Evolutionary conservation across 148 eudicot genomes (phyloP), one percentile per base, ranked within the genome.

Genomic region (Oxyria digyna): DNA sequence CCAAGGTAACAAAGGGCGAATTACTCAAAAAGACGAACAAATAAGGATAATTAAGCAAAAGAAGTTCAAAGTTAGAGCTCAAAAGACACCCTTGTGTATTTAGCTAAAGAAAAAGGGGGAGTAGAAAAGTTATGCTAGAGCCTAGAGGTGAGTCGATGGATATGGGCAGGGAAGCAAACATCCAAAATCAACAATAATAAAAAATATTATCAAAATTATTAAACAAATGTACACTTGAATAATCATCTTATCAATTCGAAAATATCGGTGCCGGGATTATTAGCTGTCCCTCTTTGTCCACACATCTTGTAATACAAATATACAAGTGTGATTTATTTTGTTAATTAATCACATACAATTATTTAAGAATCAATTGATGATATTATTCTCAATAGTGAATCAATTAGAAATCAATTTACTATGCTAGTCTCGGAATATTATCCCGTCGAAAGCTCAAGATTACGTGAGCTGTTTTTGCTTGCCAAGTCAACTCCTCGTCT

Each of bases 341-440:
- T 50, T 21, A 23, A 54, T 54, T 54, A 54, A 23, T 31, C 62
- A 26, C 29, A 24, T 24, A 24, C 29, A 54, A 24, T 54, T 21
- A 54, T 23, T 17, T 8, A 23, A 24, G 10, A 4, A 54, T 23
- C 31, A 23, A 54, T 23, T 54, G 5, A 54, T 54, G 62, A 54
- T 54, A 54, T 54, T 54, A 54, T 54, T 54, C 62, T 54, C 32
- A 54, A 23, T 54, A 23, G 31, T 31, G 62, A 54, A 54, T 54
- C 62, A 54, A 54, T 54, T 23, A 54, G 31, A 54, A 54, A 54
- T 54, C 27, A 52, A 29, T 52, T 52, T 52, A 29, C 29, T 52
- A 21, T 54, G 31, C 62, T 54, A n/a, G n/a, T n/a, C 24, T 54
- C 13, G 62, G 62, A 54, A 54, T 54, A 54, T 54, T 50, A 54